These are phyloP conservation scores for Entomortierella chlamydospora DNA, from an alignment of 192 early-diverging fungal species.

Conservation along the genomic window DNA sequence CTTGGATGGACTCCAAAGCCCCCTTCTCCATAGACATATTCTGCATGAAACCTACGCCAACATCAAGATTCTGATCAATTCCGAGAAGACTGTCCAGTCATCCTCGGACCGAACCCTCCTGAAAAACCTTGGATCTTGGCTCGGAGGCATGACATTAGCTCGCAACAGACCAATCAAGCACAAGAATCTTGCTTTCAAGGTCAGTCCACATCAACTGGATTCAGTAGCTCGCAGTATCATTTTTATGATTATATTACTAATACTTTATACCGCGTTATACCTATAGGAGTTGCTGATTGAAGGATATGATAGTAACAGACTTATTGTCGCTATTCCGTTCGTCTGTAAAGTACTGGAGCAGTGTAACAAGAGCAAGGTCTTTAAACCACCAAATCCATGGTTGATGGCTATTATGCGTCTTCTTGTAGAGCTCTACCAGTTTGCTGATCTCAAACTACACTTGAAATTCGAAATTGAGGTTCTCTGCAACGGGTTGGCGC, in stretches of 20 bases:
- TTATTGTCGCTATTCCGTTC: constrained; percentile 98
- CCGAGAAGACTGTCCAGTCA: constrained; percentile 91
- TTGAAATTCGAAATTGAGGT: constrained; percentile 99
- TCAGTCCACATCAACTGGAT: too few relatives aligned
- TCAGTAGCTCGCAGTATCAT: too few relatives aligned
- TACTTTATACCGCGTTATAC: constrained; percentile 4
- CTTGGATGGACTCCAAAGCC: constrained; percentile 79
- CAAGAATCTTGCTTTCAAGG: constrained; percentile 95
- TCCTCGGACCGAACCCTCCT: constrained; percentile 89
- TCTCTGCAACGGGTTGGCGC: constrained; percentile 88
- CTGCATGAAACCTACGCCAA: constrained; percentile 91
- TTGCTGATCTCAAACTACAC: constrained; percentile 93
- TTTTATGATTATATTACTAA: neutral
- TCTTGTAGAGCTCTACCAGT: constrained; percentile 92
- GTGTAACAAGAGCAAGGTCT: constrained; percentile 84
- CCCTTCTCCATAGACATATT: constrained; percentile 78
- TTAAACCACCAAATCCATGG: constrained; percentile 98
- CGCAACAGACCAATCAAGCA: constrained; percentile 95
- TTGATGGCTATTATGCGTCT: constrained; percentile 94
- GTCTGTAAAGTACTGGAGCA: constrained; percentile 98
- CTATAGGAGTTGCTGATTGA: constrained; percentile 90
- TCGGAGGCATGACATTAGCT: constrained; percentile 97
- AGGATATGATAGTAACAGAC: constrained; percentile 85
- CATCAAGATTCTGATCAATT: constrained; percentile 90
- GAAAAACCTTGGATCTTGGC: constrained; percentile 98